Percentiles rank a stretch among this genome's conserved stretches.
Evolutionary conservation across 148 eudicot genomes (phyloP).

Genomic region (Polygonum maritimum): DNA sequence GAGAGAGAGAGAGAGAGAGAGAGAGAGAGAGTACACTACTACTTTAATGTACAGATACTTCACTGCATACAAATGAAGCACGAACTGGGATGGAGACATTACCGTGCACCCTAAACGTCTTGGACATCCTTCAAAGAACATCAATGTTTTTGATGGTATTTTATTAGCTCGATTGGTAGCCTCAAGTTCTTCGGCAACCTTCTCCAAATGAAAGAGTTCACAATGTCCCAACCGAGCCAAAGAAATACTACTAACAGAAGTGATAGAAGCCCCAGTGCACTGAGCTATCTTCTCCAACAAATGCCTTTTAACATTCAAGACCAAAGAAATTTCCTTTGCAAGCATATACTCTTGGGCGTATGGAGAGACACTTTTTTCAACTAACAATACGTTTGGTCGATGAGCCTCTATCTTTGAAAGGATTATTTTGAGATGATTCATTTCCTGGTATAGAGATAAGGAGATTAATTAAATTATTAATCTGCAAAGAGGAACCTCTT

Average conservation of each 20-base stretch:
- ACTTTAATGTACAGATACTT: background rate
- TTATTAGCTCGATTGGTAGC: slow-evolving; percentile 39
- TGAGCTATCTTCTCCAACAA: slow-evolving; percentile 71
- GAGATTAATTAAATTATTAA: background rate
- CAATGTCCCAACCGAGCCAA: slow-evolving; percentile 60
- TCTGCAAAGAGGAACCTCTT: background rate
- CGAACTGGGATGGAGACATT: slow-evolving; percentile 11
- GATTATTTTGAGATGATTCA: slow-evolving; percentile 70
- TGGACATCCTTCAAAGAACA: slow-evolving; percentile 99
- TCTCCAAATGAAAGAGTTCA: slow-evolving; percentile 75
- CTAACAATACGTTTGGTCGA: slow-evolving; percentile 77
- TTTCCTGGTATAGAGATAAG: slow-evolving; percentile 42
- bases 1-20: too few relatives aligned
- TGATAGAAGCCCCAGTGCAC: slow-evolving; percentile 77
- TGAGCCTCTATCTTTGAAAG: slow-evolving; percentile 83
- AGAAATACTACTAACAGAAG: slow-evolving; percentile 53
- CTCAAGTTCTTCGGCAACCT: slow-evolving; percentile 65
- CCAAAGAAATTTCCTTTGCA: slow-evolving; percentile 87
- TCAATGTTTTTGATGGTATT: slow-evolving; percentile 68
- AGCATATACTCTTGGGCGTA: slow-evolving; percentile 83
- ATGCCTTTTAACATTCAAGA: slow-evolving; percentile 82
- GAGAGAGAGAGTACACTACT: background rate
- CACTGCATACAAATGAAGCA: background rate
- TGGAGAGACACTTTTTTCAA: slow-evolving; percentile 92
- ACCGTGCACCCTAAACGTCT: slow-evolving; percentile 98